Base-by-base conservation (phyloP, 306 rosid genomes). In the Astragalus glycyphyllos region DNA sequence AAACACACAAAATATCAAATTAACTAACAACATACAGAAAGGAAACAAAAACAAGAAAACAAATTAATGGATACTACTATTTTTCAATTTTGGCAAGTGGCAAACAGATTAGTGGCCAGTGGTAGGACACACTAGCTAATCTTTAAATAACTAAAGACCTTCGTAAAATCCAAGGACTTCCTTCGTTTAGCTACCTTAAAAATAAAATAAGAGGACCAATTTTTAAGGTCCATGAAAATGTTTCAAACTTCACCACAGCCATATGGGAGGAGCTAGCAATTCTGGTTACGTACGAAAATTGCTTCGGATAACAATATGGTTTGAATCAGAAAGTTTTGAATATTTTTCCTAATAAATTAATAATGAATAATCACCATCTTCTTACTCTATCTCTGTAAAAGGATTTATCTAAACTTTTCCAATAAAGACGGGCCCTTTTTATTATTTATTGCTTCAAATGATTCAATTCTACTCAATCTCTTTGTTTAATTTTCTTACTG, bases 381-480 rank as follows among this genome's bases (percentile, higher is more conserved):
- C 31, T 26, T 26, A 26, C 31, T 40, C 9, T 40, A 8, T 40
- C 41, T 16, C 13, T 38, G 0, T 23, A 71, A 37, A 14, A 58
- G 41, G 50, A 49, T 34, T 61, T 42, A 34, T 44, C 53, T 12
- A 54, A 11, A 56, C 35, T 31, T 29, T 29, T 11, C 34, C 34
- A 41, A 68, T 77, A 65, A 49, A 77, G 62, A 58, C 80, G 56
- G 63, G 17, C 58, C 68, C 65, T 75, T 64, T 4, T 34, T 20
- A 20, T 20, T 20, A 72, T 41, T 16, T 26, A 31, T 46, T 59
- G 73, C 47, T 23, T 29, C 45, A 32, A 61, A 69, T 55, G 60
- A 79, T 72, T 68, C 84, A 68, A 11, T 71, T 42, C 20, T 48
- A 74, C 75, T 75, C 79, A 78, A 61, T 37, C 56, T 46, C 41